Evolutionary conservation across 1,139 yeast species (phyloP).

Genomic region (Pichia sp.): DNA sequence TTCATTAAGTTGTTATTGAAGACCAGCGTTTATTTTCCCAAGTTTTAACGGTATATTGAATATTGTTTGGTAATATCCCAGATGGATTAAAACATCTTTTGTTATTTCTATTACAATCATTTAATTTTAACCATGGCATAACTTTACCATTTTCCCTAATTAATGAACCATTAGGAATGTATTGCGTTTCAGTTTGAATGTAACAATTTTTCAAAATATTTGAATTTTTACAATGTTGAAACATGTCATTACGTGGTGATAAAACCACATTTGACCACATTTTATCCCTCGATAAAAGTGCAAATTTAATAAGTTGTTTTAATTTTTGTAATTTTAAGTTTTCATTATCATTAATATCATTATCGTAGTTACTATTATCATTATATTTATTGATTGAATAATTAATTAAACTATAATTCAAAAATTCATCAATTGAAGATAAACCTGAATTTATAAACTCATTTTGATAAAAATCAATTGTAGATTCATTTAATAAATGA

Average conservation of each 20-base stretch:
- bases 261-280: slow-evolving; percentile 45
- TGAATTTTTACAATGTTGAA: not conserved
- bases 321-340: too few relatives aligned
- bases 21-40: slow-evolving; percentile 49
- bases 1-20: not conserved
- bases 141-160: slow-evolving; percentile 22
- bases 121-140: slow-evolving; percentile 46
- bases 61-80: slow-evolving; percentile 23
- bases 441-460: slow-evolving; percentile 23
- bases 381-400: not conserved
- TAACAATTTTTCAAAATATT: not conserved
- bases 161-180: slow-evolving; percentile 17
- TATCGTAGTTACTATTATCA: too few relatives aligned
- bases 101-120: too few relatives aligned
- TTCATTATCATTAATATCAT: too few relatives aligned
- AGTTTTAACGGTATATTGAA: slow-evolving; percentile 49
- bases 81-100: slow-evolving; percentile 23
- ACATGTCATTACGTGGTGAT: slow-evolving; percentile 40
- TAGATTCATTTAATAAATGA: slow-evolving; percentile 26
- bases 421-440: too few relatives aligned
- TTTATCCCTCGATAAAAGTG: slow-evolving; percentile 34
- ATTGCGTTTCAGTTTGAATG: too few relatives aligned
- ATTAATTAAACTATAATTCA: not conserved
- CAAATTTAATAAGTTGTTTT: slow-evolving; percentile 24
- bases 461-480: slow-evolving; percentile 27